Evolutionary conservation across 2,329 filamentous ascomycete genomes (phyloP), one percentile per base, ranked within the genome.

Genomic region (Penicillium sp.): DNA sequence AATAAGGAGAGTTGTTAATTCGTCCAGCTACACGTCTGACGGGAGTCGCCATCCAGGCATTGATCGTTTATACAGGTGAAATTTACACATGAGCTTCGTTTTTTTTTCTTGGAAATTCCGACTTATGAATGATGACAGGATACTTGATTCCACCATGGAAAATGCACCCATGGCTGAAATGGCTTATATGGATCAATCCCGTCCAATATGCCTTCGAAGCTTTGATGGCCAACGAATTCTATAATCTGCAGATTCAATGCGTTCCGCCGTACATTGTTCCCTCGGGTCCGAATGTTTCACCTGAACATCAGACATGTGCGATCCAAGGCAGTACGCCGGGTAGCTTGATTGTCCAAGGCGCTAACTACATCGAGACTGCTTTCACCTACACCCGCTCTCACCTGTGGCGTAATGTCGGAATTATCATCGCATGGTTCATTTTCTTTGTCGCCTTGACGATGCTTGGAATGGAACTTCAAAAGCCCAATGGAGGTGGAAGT

Each of bases 401-500:
- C 56, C 61, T 85, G 0, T 86, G 83, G 83, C 73, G 82, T 1
- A 90, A 93, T 67, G 88, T 86, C 65, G 88, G 86, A 1, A 93
- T 95, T 53, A 83, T 94, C 51, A 64, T 90, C 9, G 82, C 76
- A 1, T 79, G 94, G 52, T 88, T 94, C 46, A 68, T 85, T 36
- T 82, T 82, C 50, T 95, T 95, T 71, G 74, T 95, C 3, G 67
- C 80, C 9, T 70, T 87, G 48, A 91, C 95, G 55, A 84, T 89
- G 35, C 76, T 88, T 12, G 76, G 91, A 0, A 90, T 88, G 61
- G 90, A 95, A 64, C 74, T 85, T 24, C 76, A 94, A 59, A 86
- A 82, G 49, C 88, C 84, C 56, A 86, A 88, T 37, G 85, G 86
- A 65, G 88, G 85, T 6, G 88, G 89, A n/a, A 89, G 85, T 59